Percentiles rank a stretch among this genome's conserved stretches.
Evolutionary conservation across 768 basidiomycete genomes (phyloP).

Genomic region (Brasilioporus rufonigricans): DNA sequence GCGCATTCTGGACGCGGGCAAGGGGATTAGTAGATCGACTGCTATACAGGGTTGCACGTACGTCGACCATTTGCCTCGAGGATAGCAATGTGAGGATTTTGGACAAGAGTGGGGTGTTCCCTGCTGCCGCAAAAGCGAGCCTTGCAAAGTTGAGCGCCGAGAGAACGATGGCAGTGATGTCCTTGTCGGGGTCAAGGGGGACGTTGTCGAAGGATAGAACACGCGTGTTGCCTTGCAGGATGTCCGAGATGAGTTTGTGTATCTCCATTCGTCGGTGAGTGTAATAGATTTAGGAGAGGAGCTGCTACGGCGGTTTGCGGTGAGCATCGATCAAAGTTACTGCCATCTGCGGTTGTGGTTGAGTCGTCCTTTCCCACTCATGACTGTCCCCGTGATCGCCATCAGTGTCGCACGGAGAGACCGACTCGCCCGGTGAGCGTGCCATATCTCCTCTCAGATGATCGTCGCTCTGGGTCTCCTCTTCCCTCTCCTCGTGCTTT

Average conservation of each 20-base stretch:
- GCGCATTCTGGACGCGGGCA: conserved; percentile 43
- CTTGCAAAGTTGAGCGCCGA: conserved; percentile 60
- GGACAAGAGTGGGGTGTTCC: conserved; percentile 3
- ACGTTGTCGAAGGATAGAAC: conserved; percentile 43
- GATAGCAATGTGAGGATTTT: conserved; percentile 11
- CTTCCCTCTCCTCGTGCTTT: conserved; percentile 19
- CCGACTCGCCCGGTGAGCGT: no score
- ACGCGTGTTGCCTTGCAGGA: conserved; percentile 29
- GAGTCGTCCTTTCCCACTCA: not conserved
- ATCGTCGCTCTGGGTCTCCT: conserved; percentile 24
- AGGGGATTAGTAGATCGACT: not conserved
- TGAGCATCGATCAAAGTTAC: no score
- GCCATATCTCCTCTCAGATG: no score
- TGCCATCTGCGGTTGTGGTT: no score
- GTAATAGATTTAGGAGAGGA: no score
- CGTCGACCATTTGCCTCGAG: conserved; percentile 19
- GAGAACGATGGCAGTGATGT: conserved; percentile 47
- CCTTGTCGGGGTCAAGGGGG: conserved; percentile 34
- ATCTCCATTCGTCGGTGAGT: conserved; percentile 9
- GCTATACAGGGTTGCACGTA: not conserved
- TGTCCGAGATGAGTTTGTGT: conserved; percentile 12
- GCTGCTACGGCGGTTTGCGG: no score
- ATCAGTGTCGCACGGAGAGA: no score
- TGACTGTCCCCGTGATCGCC: not conserved
- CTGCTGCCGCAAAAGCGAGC: conserved; percentile 35